phyloP scores from a whole-genome alignment of 176 grass and related monocot genomes.

The Pontederia crassipes region DNA sequence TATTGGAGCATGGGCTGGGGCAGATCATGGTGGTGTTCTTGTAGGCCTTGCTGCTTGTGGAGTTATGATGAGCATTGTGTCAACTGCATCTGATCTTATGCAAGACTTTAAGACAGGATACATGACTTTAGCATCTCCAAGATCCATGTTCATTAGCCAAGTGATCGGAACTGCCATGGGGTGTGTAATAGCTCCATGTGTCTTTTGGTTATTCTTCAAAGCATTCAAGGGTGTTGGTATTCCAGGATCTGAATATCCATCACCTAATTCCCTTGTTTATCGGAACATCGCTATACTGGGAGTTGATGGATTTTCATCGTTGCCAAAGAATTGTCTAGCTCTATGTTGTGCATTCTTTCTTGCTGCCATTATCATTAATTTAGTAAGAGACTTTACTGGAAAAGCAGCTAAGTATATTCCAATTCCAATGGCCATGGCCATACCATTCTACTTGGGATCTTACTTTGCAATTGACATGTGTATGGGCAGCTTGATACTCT shows the following conservation, averaged over 20 bases:
- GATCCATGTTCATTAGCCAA: constrained; percentile 27
- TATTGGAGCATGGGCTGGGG: constrained; percentile 24
- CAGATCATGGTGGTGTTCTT: constrained; percentile 20
- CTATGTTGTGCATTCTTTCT: constrained; percentile 7
- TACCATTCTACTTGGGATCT: constrained; percentile 13
- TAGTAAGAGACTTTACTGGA: constrained; percentile 1
- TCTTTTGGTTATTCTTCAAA: constrained; percentile 14
- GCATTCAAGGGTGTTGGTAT: constrained; percentile 5
- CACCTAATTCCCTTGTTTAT: background rate
- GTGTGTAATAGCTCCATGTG: constrained; percentile 3
- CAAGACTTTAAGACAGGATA: constrained; percentile 41
- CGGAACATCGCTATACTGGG: constrained; percentile 10
- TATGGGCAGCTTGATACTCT: constrained; percentile 7
- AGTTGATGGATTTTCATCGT: constrained; percentile 2
- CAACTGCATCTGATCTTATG: constrained; percentile 32
- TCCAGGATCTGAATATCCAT: background rate
- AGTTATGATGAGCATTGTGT: constrained; percentile 16
- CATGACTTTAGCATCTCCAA: constrained; percentile 40
- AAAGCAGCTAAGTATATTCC: constrained; percentile 4
- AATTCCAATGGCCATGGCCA: constrained; percentile 14
- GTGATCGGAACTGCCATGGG: constrained; percentile 24
- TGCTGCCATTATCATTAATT: background rate
- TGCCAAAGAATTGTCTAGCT: constrained; percentile 9
- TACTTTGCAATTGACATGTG: constrained; percentile 15
- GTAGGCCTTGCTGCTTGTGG: constrained; percentile 29